phyloP scores from a whole-genome alignment of 495 filamentous ascomycete species.

The Daldinia caldariorum region DNA sequence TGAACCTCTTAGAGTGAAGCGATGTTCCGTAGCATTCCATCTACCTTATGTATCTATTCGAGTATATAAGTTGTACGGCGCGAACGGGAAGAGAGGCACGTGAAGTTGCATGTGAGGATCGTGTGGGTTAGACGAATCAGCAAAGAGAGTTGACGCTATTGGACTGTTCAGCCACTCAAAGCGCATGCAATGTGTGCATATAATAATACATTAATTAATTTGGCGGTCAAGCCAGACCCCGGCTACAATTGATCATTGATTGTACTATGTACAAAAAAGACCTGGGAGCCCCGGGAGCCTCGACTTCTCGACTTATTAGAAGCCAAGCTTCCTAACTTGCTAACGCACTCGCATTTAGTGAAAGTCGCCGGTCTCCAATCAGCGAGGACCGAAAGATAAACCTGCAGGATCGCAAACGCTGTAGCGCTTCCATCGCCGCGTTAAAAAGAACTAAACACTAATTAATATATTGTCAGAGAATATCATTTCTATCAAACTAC shows the following conservation, averaged over 20 bases:
- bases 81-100: constrained; percentile 16
- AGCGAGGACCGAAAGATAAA: constrained; percentile 46
- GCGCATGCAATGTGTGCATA: constrained; percentile 6
- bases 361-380: constrained; percentile 38
- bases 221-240: constrained; percentile 34
- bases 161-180: not conserved
- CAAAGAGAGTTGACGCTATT: not conserved
- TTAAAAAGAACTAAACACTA: constrained; percentile 10
- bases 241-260: constrained; percentile 1
- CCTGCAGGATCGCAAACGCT: constrained; percentile 47
- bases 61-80: constrained; percentile 1
- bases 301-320: no score
- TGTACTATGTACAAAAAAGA: constrained; percentile 10
- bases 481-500: not conserved
- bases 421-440: constrained; percentile 36
- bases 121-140: not conserved
- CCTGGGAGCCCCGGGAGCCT: constrained; percentile 31
- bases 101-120: constrained; percentile 12
- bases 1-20: not conserved
- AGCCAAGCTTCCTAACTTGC: constrained; percentile 27
- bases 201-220: constrained; percentile 31
- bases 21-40: not conserved
- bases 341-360: constrained; percentile 41
- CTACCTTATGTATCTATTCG: not conserved
- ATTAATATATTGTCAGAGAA: constrained; percentile 6